Base-by-base conservation (phyloP, 441 rosid genomes). In the Syzygium syzygioides region DNA sequence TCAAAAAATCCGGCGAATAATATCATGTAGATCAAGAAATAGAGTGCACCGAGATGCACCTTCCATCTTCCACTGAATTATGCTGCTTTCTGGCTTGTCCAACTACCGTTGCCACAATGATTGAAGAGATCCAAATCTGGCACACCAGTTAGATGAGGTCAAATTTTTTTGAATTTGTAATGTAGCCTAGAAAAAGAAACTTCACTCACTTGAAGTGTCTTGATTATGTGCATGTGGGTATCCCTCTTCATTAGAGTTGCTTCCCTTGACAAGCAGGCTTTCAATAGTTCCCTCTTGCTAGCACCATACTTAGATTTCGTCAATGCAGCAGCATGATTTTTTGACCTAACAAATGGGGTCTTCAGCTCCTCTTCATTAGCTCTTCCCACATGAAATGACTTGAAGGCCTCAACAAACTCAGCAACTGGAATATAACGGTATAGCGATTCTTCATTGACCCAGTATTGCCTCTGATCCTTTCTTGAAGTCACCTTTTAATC, bases 391-490 rank as follows among this genome's bases (percentile, higher is more conserved):
- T 50, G 89, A 62, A 54, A 88, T 32, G 89, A 85, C 15, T 18
- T 85, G 80, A 84, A 64, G 10, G 84, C 87, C 84, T 80, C 83
- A 28, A 79, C 85, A 85, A 88, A 85, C 83, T 88, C 84, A 28
- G 37, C 80, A 12, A 66, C 87, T 41, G 87, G 34, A 8, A 88
- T 79, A 28, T 60, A 88, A 25, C 6, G 53, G 30, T 85, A 88
- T 9, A 23, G 66, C 2, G 7, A 32, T 48, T 84, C 79, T 55
- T 34, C 62, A 7, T 54, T 54, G 85, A 53, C 86, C 89, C 89
- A 88, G 83, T 84, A 88, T 68, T 88, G 89, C 53, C 86, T 64
- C 87, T 85, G 89, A n/a, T 62, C 87, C 87, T 85, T 88, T n/a
- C 83, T 85, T 62, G 87, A 88, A 54, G 87, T 88, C 25, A 55